A percentile compares a stretch with the other conserved stretches of the same genome.
These are phyloP conservation scores for Cardamine chenopodiifolia DNA, from an alignment of 345 rosid genomes.

Conservation along the genomic window DNA sequence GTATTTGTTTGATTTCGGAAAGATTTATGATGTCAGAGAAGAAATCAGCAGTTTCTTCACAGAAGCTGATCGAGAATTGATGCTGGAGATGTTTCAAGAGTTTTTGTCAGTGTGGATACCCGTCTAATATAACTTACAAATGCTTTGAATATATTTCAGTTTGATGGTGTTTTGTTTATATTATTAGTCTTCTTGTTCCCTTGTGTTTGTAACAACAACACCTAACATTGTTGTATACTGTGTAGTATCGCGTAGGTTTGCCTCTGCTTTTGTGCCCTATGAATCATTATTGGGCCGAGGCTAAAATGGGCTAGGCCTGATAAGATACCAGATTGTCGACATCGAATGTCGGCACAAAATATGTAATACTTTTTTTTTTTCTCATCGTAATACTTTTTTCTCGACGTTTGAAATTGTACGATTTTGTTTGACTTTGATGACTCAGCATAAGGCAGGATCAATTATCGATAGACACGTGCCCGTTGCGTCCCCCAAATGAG, in stretches of 20 bases:
- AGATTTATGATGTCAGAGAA: conserved; percentile 80
- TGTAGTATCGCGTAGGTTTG: not conserved
- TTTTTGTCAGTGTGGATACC: conserved; percentile 84
- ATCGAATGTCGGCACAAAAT: conserved; percentile 29
- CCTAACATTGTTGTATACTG: conserved; percentile 11
- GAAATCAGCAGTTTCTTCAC: conserved; percentile 74
- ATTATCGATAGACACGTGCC: conserved; percentile 17
- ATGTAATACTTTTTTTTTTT: too few relatives aligned
- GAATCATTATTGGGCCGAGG: not conserved
- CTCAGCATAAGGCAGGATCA: not conserved
- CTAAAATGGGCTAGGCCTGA: conserved; percentile 6
- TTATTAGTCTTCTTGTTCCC: not conserved
- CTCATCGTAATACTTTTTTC: too few relatives aligned
- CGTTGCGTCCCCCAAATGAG: conserved; percentile 8
- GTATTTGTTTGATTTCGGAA: conserved; percentile 87
- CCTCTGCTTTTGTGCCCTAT: not conserved
- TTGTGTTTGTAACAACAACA: not conserved
- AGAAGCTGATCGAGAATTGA: conserved; percentile 78
- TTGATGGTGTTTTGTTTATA: conserved; percentile 21
- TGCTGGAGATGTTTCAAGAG: conserved; percentile 91
- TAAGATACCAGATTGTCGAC: conserved; percentile 8
- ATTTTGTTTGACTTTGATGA: not conserved
- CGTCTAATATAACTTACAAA: conserved; percentile 24
- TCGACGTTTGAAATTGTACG: not conserved
- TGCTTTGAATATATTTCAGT: not conserved